Base-by-base conservation (phyloP, 2,329 filamentous ascomycete genomes). In the Taxawa tesnikishii region DNA sequence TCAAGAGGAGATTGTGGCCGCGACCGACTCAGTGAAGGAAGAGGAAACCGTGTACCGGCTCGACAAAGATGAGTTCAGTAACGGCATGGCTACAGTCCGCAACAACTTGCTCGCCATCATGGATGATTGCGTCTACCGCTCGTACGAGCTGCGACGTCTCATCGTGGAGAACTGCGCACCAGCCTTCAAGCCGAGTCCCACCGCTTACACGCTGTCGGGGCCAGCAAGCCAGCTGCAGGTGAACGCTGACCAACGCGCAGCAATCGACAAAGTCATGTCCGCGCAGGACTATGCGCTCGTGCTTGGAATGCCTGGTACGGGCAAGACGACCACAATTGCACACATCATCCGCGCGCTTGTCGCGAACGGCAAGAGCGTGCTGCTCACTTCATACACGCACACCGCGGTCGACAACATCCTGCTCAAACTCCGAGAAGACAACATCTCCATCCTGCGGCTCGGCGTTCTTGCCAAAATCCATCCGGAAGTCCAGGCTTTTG, bases 381-480 rank as follows among this genome's bases (percentile, higher is more conserved):
- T 98, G 5, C 63, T 98, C 25, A 92, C 90, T 0, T 94, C 87
- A 0, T 96, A 96, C 54, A 98, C 90, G 0, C 90, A 98, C 51
- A 94, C 87, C 1, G 90, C 90, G 3, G 90, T 98, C 3, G 90
- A 98, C 70, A 98, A 98, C 43, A 98, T 98, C 45, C 62, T 98
- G 5, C 65, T 98, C 38, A 98, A 98, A 58, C 76, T 98, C 34
- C 79, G 79, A 32, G 63, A 79, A 14, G 41, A 52, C 15, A 50
- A 45, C 4, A 81, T 85, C 26, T 74, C 75, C 2, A 79, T 93
- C 31, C 63, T 98, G 21, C 78, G 90, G n/a, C 70, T 98, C 0
- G 90, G 90, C 4, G 79, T 82, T 2, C 65, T 76, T 3, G 77
- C 82, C 13, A 94, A 94, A 53, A 73, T 98, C 11, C 87, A 94